Percentiles rank a stretch among this genome's conserved stretches.
Evolutionary conservation across 495 filamentous ascomycete species (phyloP).

Genomic region (Talaromyces borbonicus): DNA sequence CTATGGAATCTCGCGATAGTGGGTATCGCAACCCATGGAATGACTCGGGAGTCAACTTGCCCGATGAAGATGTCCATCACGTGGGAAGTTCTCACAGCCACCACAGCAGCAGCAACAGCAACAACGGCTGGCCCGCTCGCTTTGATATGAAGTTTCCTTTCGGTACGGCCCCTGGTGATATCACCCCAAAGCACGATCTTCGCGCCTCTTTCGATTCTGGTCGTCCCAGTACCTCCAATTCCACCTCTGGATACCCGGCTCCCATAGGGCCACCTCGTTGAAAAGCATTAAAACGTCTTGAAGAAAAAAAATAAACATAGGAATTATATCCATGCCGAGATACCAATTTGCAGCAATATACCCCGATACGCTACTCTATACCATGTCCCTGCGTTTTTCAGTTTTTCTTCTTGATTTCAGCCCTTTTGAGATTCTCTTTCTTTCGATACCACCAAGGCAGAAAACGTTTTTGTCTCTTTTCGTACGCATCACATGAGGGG

Average conservation of each 20-base stretch:
- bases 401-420: slow-evolving; percentile 19
- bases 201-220: slow-evolving; percentile 81
- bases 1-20: slow-evolving; percentile 84
- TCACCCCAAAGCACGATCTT: slow-evolving; percentile 69
- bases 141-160: slow-evolving; percentile 57
- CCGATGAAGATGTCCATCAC: slow-evolving; percentile 67
- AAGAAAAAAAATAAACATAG: slow-evolving; percentile 3
- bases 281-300: slow-evolving; percentile 20
- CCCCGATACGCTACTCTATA: slow-evolving; percentile 41
- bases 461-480: neutral
- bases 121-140: slow-evolving; percentile 54
- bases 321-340: slow-evolving; percentile 15
- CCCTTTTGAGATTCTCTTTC: too few relatives aligned
- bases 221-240: slow-evolving; percentile 88
- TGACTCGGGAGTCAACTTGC: slow-evolving; percentile 86
- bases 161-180: slow-evolving; percentile 64
- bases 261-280: slow-evolving; percentile 81
- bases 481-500: neutral
- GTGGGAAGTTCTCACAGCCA: slow-evolving; percentile 48
- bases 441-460: slow-evolving; percentile 34
- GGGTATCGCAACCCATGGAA: slow-evolving; percentile 96
- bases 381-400: slow-evolving; percentile 10
- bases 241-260: slow-evolving; percentile 89
- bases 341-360: slow-evolving; percentile 53
- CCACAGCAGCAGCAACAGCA: slow-evolving; percentile 44